Percentiles rank a stretch among this genome's conserved stretches.
Conservation (phyloP, 768 basidiomycete genomes). For the Symmetrospora coprosmae region DNA sequence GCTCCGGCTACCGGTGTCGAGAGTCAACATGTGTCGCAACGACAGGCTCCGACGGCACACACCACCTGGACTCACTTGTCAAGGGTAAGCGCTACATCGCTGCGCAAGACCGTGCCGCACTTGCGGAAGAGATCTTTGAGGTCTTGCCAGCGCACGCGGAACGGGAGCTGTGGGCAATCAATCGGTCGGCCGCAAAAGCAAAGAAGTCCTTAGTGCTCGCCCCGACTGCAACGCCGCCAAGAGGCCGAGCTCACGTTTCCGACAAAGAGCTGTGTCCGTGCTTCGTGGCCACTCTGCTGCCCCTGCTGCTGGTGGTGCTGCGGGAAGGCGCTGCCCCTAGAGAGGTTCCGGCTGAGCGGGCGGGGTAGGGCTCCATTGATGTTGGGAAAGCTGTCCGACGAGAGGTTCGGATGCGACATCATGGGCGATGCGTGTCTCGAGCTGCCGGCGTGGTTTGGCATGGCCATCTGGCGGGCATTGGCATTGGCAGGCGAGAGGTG, state of each 20-base stretch:
- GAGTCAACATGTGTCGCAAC: constrained; percentile 48
- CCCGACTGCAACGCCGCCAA: constrained; percentile 2
- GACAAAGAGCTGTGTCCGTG: constrained; percentile 80
- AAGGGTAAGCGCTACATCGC: constrained; percentile 39
- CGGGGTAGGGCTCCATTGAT: too few species aligned
- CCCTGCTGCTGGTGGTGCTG: background rate
- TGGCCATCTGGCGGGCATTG: too few species aligned
- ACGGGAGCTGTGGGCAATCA: constrained; percentile 52
- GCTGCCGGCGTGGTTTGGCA: too few species aligned
- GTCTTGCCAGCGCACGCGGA: constrained; percentile 97
- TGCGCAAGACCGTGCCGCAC: constrained; percentile 73
- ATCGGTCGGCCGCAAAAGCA: constrained; percentile 7
- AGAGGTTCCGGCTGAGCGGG: background rate
- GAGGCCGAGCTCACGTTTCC: constrained; percentile 72
- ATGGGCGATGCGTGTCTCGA: too few species aligned
- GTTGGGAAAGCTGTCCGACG: too few species aligned
- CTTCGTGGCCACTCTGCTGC: background rate
- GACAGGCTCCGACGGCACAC: background rate
- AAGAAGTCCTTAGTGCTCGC: constrained; percentile 20
- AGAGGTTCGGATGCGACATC: too few species aligned
- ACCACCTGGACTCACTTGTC: constrained; percentile 28
- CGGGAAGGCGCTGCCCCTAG: too few species aligned
- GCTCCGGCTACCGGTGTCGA: constrained; percentile 75
- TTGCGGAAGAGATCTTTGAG: constrained; percentile 93
- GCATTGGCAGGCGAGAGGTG: too few species aligned